Evolutionary conservation across 768 basidiomycete species (phyloP).

Genomic region (Lactarius hengduanensis): DNA sequence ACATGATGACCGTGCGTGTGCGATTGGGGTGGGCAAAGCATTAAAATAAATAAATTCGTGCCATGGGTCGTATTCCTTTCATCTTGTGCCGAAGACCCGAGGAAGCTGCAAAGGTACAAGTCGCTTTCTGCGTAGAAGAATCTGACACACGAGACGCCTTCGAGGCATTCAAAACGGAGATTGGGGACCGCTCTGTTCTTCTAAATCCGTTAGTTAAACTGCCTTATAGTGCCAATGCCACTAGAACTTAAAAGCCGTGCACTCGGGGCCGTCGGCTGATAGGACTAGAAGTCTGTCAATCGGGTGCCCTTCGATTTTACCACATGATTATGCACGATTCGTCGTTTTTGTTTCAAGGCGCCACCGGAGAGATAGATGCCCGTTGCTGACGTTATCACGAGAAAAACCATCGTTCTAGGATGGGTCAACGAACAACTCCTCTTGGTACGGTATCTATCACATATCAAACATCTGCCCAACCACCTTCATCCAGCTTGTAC

Average conservation of each 20-base stretch:
- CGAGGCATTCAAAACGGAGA: neutral
- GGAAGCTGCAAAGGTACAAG: neutral
- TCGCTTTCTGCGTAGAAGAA: conserved; percentile 6
- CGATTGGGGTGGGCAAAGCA: neutral
- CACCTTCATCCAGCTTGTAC: conserved; percentile 88
- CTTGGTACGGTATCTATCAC: conserved; percentile 2
- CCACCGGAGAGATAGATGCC: neutral
- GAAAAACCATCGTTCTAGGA: no score
- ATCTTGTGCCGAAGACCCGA: neutral
- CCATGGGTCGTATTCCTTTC: neutral
- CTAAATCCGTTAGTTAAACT: neutral
- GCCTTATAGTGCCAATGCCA: neutral
- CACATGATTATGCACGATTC: no score
- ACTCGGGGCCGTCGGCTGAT: neutral
- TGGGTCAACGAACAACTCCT: neutral
- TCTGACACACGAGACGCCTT: neutral
- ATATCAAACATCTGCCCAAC: conserved; percentile 78
- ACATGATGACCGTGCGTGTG: conserved; percentile 2
- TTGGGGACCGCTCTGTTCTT: neutral
- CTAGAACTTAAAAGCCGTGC: neutral
- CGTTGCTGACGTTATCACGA: neutral
- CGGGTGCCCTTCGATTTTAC: neutral
- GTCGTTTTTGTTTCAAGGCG: no score
- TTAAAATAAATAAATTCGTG: neutral
- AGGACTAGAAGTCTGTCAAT: neutral